These are phyloP conservation scores for Sporodiniella umbellata DNA, from an alignment of 371 early-diverging fungal genomes.

Conservation along the genomic window DNA sequence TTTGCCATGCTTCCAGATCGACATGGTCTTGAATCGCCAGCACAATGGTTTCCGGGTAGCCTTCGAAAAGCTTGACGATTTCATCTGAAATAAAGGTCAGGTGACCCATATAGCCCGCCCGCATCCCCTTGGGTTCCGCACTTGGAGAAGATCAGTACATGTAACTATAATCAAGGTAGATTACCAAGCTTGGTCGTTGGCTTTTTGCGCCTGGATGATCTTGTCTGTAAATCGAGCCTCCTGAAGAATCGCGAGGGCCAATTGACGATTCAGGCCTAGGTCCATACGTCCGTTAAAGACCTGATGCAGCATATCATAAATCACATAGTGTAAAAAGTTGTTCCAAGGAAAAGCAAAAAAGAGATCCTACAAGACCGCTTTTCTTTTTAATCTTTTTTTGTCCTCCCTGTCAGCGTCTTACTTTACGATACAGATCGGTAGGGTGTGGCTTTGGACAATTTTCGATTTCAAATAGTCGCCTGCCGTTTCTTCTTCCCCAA, in stretches of 20 bases:
- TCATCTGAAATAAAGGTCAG: conserved; percentile 93
- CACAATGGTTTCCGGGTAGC: conserved; percentile 54
- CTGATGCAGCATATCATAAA: conserved; percentile 94
- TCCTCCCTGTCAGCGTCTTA: no score
- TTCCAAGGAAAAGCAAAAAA: conserved; percentile 92
- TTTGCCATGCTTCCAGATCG: conserved; percentile 80
- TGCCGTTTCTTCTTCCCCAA: conserved; percentile 19
- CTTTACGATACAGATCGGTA: conserved; percentile 52
- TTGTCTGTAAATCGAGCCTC: conserved; percentile 79
- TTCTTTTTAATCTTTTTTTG: no score
- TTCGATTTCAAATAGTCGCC: conserved; percentile 69
- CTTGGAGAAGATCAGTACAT: conserved; percentile 22
- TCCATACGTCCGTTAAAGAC: conserved; percentile 80
- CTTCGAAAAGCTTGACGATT: conserved; percentile 79
- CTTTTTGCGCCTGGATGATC: conserved; percentile 70
- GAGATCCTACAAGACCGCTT: conserved; percentile 48
- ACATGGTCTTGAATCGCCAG: conserved; percentile 56
- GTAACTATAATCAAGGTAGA: not conserved
- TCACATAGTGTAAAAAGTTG: conserved; percentile 93
- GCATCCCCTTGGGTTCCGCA: conserved; percentile 74
- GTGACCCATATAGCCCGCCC: conserved; percentile 96
- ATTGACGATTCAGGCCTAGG: conserved; percentile 55
- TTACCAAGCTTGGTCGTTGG: conserved; percentile 34
- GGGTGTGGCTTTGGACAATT: conserved; percentile 56
- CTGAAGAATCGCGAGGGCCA: conserved; percentile 73